Percentiles rank a stretch among this genome's conserved stretches.
phyloP scores from a whole-genome alignment of 192 early-diverging fungal genomes.

The Piromyces sp. region DNA sequence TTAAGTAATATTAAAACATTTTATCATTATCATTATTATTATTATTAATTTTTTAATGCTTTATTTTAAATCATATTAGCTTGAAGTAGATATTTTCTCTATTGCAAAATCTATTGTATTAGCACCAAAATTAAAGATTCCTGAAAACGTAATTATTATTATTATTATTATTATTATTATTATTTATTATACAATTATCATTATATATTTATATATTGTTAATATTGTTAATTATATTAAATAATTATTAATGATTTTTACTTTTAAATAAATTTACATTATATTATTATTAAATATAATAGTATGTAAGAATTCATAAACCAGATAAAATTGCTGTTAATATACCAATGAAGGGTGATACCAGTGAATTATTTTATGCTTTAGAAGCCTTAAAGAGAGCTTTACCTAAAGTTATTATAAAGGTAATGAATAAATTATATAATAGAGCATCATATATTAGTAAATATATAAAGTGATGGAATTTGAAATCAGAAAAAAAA shows the following conservation, averaged over 20 bases:
- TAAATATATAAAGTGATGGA: too few species aligned
- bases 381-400: constrained; percentile 70
- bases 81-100: constrained; percentile 63
- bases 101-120: constrained; percentile 62
- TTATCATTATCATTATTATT: not conserved
- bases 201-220: too few species aligned
- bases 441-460: too few species aligned
- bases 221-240: too few species aligned
- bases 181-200: too few species aligned
- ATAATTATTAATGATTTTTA: too few species aligned
- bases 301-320: not conserved
- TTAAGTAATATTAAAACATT: too few species aligned
- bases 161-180: too few species aligned
- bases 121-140: constrained; percentile 75
- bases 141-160: constrained; percentile 22
- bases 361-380: constrained; percentile 14
- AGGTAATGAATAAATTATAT: constrained; percentile 14
- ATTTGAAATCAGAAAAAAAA: too few species aligned
- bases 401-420: constrained; percentile 71
- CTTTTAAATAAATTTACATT: too few species aligned
- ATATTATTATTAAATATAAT: not conserved
- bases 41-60: too few species aligned
- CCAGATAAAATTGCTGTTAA: constrained; percentile 22
- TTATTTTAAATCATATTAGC: constrained; percentile 13
- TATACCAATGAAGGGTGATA: constrained; percentile 4